A percentile compares a stretch with the other conserved stretches of the same genome.
Evolutionary conservation across 768 basidiomycete genomes (phyloP).

Genomic region (Gloeostereum incarnatum): DNA sequence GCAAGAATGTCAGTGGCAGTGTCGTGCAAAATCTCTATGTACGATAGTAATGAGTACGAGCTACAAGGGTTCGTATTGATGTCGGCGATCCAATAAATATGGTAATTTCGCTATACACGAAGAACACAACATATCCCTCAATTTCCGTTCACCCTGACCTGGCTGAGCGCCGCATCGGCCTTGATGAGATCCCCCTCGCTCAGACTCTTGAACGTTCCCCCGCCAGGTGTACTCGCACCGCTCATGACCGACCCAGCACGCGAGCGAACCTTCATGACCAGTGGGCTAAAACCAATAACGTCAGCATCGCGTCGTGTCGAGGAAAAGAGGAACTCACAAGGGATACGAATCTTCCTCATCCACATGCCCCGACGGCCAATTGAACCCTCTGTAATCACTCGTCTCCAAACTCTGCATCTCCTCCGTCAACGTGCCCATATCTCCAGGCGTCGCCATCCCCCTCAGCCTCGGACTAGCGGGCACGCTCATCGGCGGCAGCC

Average conservation of each 20-base stretch:
- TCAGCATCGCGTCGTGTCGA: conserved; percentile 1
- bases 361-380: conserved; percentile 53
- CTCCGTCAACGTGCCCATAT: conserved; percentile 84
- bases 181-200: conserved; percentile 81
- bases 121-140: too few relatives aligned
- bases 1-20: too few relatives aligned
- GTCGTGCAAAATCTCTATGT: too few relatives aligned
- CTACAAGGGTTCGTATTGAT: too few relatives aligned
- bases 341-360: conserved; percentile 92
- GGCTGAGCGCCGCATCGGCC: conserved; percentile 83
- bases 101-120: too few relatives aligned
- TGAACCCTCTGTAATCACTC: conserved; percentile 65
- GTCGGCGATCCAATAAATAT: too few relatives aligned
- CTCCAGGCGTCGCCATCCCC: conserved; percentile 87
- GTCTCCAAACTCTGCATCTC: conserved; percentile 89
- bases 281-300: conserved; percentile 43
- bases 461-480: conserved; percentile 84
- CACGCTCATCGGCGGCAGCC: conserved; percentile 62
- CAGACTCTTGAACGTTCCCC: conserved; percentile 67
- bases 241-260: conserved; percentile 67
- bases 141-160: conserved; percentile 22
- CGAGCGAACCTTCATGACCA: conserved; percentile 86
- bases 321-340: conserved; percentile 52
- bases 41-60: too few relatives aligned
- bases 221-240: conserved; percentile 76